Percentiles rank a stretch among this genome's conserved stretches.
Conservation (phyloP, 2,329 filamentous ascomycete species). For the Mycosphaerella sp. region DNA sequence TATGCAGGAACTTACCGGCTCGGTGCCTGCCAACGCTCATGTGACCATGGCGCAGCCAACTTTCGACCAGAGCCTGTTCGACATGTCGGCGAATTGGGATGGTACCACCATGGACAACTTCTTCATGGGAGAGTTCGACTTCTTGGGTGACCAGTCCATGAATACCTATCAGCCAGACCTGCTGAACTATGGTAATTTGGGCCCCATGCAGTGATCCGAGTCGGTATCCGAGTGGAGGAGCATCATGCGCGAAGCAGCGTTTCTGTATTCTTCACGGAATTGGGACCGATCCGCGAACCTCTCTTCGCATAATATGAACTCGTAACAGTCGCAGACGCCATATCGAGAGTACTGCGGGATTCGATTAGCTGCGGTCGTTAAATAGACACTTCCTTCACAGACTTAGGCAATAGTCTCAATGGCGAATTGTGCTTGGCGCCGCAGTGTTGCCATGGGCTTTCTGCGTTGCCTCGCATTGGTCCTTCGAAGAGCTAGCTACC, state of each 20-base stretch:
- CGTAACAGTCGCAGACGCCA: slow-evolving; percentile 2
- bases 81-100: slow-evolving; percentile 24
- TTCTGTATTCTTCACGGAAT: too few species aligned
- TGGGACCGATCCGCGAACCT: too few species aligned
- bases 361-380: too few species aligned
- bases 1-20: slow-evolving; percentile 14
- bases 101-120: slow-evolving; percentile 27
- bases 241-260: not conserved
- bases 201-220: slow-evolving; percentile 13
- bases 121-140: slow-evolving; percentile 32
- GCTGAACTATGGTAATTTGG: slow-evolving; percentile 21
- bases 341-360: not conserved
- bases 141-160: slow-evolving; percentile 24
- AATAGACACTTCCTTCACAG: too few species aligned
- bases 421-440: too few species aligned
- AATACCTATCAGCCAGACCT: slow-evolving; percentile 25
- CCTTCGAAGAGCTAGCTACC: too few species aligned
- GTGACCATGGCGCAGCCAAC: slow-evolving; percentile 28
- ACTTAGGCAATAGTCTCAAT: too few species aligned
- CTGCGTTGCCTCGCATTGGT: too few species aligned
- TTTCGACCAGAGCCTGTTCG: slow-evolving; percentile 28
- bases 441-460: too few species aligned
- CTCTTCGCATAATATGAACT: not conserved
- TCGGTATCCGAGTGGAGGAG: not conserved
- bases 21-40: slow-evolving; percentile 27